These are phyloP conservation scores for Mortierella sp. DNA, from an alignment of 371 early-diverging fungal genomes.

Conservation along the genomic window DNA sequence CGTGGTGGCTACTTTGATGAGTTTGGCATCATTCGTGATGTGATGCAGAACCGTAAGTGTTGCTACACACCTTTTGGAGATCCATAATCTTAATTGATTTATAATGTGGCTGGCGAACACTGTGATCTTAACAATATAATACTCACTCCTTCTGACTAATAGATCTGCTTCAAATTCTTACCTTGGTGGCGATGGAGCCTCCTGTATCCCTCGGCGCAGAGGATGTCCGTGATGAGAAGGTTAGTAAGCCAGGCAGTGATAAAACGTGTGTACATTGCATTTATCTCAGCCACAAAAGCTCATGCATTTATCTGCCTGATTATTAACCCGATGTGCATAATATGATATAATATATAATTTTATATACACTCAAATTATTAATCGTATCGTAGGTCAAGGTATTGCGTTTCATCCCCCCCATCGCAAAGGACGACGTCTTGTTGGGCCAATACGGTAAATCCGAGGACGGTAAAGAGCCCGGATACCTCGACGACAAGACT, in stretches of 20 bases:
- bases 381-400: conserved; percentile 78
- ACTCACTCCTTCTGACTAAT: background rate
- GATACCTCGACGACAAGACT: conserved; percentile 92
- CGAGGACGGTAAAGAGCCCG: conserved; percentile 82
- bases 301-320: background rate
- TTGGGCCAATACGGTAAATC: conserved; percentile 89
- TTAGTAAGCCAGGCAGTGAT: conserved; percentile 27
- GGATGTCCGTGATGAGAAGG: conserved; percentile 94
- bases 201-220: conserved; percentile 91
- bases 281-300: background rate
- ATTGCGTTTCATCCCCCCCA: conserved; percentile 84
- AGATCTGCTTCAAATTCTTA: conserved; percentile 92
- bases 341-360: background rate
- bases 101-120: background rate
- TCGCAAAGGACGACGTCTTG: conserved; percentile 81
- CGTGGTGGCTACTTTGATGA: conserved; percentile 99
- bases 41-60: conserved; percentile 96
- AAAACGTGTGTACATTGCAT: background rate
- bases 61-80: background rate
- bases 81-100: background rate
- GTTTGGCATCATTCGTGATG: conserved; percentile 99
- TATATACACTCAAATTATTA: background rate
- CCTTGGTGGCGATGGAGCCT: conserved; percentile 94
- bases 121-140: background rate
- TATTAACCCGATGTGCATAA: background rate